Percentiles rank a stretch among this genome's conserved stretches.
Evolutionary conservation across 2,329 filamentous ascomycete species (phyloP).

Genomic region (Onygena corvina): DNA sequence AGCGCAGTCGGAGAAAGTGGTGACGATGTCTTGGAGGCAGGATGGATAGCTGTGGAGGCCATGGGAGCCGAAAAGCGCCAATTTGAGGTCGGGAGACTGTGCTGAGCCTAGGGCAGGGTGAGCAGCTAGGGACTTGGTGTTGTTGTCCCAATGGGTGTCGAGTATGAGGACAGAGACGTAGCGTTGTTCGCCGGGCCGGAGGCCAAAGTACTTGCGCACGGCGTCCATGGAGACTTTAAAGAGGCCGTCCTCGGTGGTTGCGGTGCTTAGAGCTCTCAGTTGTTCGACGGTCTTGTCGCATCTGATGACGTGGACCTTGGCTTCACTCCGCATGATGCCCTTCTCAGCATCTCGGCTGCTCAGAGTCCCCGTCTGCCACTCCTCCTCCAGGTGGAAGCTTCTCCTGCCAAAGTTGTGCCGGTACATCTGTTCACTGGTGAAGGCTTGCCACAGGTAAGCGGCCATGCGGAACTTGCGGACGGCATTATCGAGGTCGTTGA

Average conservation of each 20-base stretch:
- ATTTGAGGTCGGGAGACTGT: constrained; percentile 56
- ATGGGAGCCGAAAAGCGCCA: constrained; percentile 88
- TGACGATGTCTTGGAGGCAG: constrained; percentile 76
- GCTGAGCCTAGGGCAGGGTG: constrained; percentile 74
- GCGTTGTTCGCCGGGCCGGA: constrained; percentile 63
- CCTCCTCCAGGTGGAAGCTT: constrained; percentile 83
- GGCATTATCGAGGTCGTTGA: constrained; percentile 67
- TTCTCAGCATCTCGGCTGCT: constrained; percentile 60
- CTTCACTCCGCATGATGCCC: constrained; percentile 74
- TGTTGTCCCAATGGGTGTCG: constrained; percentile 76
- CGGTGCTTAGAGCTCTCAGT: constrained; percentile 62
- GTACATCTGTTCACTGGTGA: constrained; percentile 93
- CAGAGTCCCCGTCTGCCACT: constrained; percentile 76
- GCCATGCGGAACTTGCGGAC: constrained; percentile 88
- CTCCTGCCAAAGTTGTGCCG: constrained; percentile 75
- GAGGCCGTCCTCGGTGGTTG: constrained; percentile 59
- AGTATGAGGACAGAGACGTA: constrained; percentile 80
- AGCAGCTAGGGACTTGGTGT: constrained; percentile 56
- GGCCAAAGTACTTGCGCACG: constrained; percentile 64
- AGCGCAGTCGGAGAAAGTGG: constrained; percentile 82
- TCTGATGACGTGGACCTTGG: constrained; percentile 75
- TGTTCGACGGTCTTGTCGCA: constrained; percentile 74
- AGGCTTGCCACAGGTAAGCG: constrained; percentile 93
- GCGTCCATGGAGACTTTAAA: constrained; percentile 68
- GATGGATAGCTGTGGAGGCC: constrained; percentile 82